Conservation (phyloP, 2,329 filamentous ascomycete genomes). For the Cladosporium austrohemisphaericum region DNA sequence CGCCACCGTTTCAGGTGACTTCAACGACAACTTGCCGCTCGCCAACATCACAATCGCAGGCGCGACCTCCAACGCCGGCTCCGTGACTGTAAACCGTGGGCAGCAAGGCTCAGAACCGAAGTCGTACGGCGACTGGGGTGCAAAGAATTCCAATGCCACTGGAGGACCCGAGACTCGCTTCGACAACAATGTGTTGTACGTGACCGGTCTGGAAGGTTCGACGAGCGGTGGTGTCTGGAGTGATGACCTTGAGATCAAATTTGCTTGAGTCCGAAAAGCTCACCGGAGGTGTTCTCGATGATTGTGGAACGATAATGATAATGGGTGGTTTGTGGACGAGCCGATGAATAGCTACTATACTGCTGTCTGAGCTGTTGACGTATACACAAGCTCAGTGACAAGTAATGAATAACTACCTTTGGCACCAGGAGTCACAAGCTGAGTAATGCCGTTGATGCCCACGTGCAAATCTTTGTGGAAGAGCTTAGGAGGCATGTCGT, state of each 20-base stretch:
- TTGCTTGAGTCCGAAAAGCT: too few species aligned
- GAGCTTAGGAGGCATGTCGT: too few species aligned
- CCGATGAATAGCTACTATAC: too few species aligned
- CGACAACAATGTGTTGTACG: conserved; percentile 18
- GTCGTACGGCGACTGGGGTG: background rate
- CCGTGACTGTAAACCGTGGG: background rate
- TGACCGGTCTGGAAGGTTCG: conserved; percentile 18
- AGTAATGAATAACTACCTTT: too few species aligned
- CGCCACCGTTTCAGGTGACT: conserved; percentile 23
- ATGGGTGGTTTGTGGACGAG: too few species aligned
- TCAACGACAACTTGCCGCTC: conserved; percentile 22
- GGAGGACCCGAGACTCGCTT: conserved; percentile 13
- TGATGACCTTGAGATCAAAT: conserved; percentile 15
- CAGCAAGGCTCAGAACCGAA: background rate
- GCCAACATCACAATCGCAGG: conserved; percentile 31
- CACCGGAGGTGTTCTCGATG: background rate
- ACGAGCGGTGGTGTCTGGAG: conserved; percentile 20
- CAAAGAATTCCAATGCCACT: background rate
- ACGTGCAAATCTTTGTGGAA: too few species aligned
- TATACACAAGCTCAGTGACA: too few species aligned
- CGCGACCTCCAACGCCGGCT: background rate
- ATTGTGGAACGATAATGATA: background rate
- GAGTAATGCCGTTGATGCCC: too few species aligned
- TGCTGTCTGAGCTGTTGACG: too few species aligned
- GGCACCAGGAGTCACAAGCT: too few species aligned